These are phyloP conservation scores for Boechera stricta DNA, from an alignment of 345 rosid genomes.

Conservation along the genomic window DNA sequence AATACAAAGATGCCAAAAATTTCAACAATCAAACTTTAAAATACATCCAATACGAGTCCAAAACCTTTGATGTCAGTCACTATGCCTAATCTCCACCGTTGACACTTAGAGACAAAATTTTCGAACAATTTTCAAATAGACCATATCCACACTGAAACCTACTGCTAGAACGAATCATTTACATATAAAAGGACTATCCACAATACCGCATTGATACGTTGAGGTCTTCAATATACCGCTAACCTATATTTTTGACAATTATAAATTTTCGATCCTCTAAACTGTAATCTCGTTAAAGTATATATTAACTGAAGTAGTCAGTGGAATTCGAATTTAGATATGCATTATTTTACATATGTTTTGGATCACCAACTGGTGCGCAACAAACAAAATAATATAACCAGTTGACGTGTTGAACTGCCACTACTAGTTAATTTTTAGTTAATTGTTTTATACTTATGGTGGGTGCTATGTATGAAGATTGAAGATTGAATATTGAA, in stretches of 20 bases:
- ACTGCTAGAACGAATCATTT: not conserved
- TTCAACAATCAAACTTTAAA: not conserved
- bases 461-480: conserved; percentile 8
- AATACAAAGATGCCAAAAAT: conserved; percentile 14
- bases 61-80: conserved; percentile 20
- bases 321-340: not conserved
- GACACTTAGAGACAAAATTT: no score
- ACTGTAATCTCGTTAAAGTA: not conserved
- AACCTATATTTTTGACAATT: no score
- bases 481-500: not conserved
- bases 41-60: conserved; percentile 13
- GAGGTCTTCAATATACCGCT: not conserved
- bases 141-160: not conserved
- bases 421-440: conserved; percentile 8
- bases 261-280: no score
- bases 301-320: not conserved
- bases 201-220: not conserved
- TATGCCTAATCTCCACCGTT: conserved; percentile 24
- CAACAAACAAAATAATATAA: conserved; percentile 10
- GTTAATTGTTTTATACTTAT: not conserved
- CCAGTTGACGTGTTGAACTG: not conserved
- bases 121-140: not conserved
- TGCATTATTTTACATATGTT: not conserved
- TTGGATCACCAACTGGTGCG: not conserved
- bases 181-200: not conserved